Conservation (phyloP, 257 asterid genomes). For the Nyctanthes arbortristis region DNA sequence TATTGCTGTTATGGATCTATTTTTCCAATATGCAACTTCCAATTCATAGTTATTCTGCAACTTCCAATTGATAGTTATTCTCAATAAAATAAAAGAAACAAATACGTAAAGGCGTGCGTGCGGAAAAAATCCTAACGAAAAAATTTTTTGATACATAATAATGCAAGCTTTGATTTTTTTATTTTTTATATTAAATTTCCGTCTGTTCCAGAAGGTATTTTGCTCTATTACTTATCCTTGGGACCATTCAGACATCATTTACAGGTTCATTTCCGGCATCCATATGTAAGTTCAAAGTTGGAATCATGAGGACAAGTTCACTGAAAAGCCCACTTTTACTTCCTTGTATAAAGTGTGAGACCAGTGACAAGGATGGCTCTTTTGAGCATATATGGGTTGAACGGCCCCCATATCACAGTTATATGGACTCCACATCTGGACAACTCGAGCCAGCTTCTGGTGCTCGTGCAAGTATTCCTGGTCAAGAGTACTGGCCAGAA, state of each 20-base stretch:
- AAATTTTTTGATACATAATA: not conserved
- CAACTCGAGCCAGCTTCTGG: slow-evolving; percentile 96
- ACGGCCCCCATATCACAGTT: slow-evolving; percentile 72
- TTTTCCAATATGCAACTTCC: too few species aligned
- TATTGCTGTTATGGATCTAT: too few species aligned
- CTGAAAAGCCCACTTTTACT: slow-evolving; percentile 32
- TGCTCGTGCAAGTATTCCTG: slow-evolving; percentile 90
- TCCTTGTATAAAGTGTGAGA: slow-evolving; percentile 71
- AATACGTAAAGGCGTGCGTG: too few species aligned
- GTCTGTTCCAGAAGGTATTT: not conserved
- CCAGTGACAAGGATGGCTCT: slow-evolving; percentile 46
- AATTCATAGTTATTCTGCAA: too few species aligned
- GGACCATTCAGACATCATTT: slow-evolving; percentile 37
- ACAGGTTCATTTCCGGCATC: slow-evolving; percentile 34
- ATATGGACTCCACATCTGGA: slow-evolving; percentile 92
- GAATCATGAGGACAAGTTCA: slow-evolving; percentile 21
- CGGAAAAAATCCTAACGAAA: not conserved
- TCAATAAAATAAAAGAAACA: too few species aligned
- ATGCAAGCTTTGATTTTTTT: not conserved
- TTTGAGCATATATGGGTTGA: slow-evolving; percentile 61
- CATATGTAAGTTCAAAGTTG: slow-evolving; percentile 23
- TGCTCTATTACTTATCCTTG: slow-evolving; percentile 15
- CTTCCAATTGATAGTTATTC: too few species aligned
- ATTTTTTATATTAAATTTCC: too few species aligned
- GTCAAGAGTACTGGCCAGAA: slow-evolving; percentile 91